Base-by-base conservation (phyloP, 176 grass and related monocot species). In the Tillandsia fasciculata region DNA sequence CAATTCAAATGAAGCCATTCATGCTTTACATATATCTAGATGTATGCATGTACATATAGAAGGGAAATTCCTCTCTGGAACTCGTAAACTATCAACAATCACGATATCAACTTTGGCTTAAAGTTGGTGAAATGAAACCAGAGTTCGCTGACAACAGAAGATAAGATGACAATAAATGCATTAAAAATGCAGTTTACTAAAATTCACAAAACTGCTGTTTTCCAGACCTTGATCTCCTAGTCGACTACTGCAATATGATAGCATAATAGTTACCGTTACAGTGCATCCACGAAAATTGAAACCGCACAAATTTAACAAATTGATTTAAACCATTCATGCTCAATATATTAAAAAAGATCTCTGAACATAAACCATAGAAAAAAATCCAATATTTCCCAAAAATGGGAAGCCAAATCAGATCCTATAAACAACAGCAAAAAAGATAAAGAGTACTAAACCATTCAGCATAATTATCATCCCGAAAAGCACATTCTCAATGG, bases 171-270 rank as follows among this genome's bases (percentile, higher is more conserved):
- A 24, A 24, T 42, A 42, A 33, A 33, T 4, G 4, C 29, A 33
- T 33, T 33, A 33, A 33, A 24, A 24, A 33, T 33, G 33, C 33
- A 42, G 33, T 42, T 42, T 7, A 42, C 33, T 42, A 42, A 42
- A 42, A 42, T 42, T 42, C 33, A 42, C 33, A 42, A 42, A 42
- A 42, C 33, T 42, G 33, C 33, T 42, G 4, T 42, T 42, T 73
- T 80, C 78, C 78, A 80, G 47, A 80, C 70, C 48, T 80, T 80
- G 13, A 80, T 80, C 69, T 74, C 66, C 42, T 68, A 66, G 65
- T 80, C 78, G 68, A 74, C 78, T 58, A 70, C 70, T 80, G 70
- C 61, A 61, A 77, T 50, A 69, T 17, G 33, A 26, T 42, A 69
- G 13, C 1, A 47, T 28, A 8, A 49, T 57, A 18, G 13, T 59